phyloP scores from a whole-genome alignment of 805 yeast species.

The Ogataea sp. region DNA sequence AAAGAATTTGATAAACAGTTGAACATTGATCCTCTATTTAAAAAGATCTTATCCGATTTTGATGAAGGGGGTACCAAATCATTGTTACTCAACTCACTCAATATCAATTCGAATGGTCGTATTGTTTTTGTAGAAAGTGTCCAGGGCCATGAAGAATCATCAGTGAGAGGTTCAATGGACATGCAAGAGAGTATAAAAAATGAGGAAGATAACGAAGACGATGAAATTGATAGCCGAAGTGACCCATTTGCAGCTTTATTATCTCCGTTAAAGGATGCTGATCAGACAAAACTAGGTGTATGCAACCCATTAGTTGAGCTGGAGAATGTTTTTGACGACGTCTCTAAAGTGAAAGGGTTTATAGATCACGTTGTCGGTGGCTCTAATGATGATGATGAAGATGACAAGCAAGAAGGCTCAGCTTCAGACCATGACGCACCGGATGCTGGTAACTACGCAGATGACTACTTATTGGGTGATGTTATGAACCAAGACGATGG shows the following conservation, averaged over 20 bases:
- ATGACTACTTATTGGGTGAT: background rate
- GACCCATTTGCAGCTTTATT: too few relatives aligned
- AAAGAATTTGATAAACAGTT: slow-evolving; percentile 57
- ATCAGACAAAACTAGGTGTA: background rate
- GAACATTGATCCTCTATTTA: slow-evolving; percentile 66
- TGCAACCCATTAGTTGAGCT: background rate
- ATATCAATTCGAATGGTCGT: slow-evolving; percentile 42
- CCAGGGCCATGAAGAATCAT: background rate
- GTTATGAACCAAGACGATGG: background rate
- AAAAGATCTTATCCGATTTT: slow-evolving; percentile 66
- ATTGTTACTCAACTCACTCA: slow-evolving; percentile 52
- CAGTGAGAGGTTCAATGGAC: too few relatives aligned
- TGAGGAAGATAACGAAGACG: background rate
- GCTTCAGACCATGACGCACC: background rate
- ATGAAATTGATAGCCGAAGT: too few relatives aligned
- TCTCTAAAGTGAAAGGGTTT: background rate
- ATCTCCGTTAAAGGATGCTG: background rate
- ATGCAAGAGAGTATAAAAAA: too few relatives aligned
- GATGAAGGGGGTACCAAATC: slow-evolving; percentile 82
- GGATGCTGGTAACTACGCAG: background rate
- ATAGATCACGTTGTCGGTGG: background rate
- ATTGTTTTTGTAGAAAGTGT: slow-evolving; percentile 45
- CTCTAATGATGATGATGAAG: background rate
- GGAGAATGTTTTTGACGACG: background rate
- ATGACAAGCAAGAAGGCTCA: background rate